Percentiles rank a stretch among this genome's conserved stretches.
These are phyloP conservation scores for Gynostemma pentaphyllum DNA, from an alignment of 306 rosid species.

Conservation along the genomic window DNA sequence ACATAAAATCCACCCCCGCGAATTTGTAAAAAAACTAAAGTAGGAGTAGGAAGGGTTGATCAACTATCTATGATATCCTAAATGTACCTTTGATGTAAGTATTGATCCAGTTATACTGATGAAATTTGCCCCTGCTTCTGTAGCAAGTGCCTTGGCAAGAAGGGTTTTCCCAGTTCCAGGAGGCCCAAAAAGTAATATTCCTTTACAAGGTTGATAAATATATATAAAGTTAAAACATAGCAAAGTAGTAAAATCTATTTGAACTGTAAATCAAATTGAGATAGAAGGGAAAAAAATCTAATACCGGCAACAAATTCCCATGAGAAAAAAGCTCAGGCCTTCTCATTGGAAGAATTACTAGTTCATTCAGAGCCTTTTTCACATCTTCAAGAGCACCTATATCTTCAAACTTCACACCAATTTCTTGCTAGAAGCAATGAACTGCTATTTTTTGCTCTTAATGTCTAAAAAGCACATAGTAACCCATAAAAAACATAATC, in stretches of 20 bases:
- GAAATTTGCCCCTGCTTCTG: conserved; percentile 96
- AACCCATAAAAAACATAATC: no score
- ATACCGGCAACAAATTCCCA: conserved; percentile 92
- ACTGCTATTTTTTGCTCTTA: no score
- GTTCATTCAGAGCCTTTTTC: conserved; percentile 78
- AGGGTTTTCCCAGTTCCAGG: conserved; percentile 99
- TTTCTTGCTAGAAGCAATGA: no score
- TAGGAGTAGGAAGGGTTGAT: background rate
- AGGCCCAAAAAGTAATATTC: conserved; percentile 96
- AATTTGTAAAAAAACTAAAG: background rate
- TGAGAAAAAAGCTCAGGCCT: conserved; percentile 88
- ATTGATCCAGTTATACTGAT: conserved; percentile 94
- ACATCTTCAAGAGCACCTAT: conserved; percentile 96
- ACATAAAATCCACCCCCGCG: background rate
- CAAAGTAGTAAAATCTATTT: background rate
- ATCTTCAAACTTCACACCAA: conserved; percentile 92
- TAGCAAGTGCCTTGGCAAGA: conserved; percentile 95
- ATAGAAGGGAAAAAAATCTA: conserved; percentile 13
- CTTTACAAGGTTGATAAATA: conserved; percentile 77
- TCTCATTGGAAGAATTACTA: conserved; percentile 95
- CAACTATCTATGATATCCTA: background rate
- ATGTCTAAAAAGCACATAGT: no score
- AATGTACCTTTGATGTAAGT: conserved; percentile 79
- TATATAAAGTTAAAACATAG: conserved; percentile 15
- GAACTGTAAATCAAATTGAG: conserved; percentile 11